Percentiles rank a stretch among this genome's conserved stretches.
Conservation (phyloP, 2,329 filamentous ascomycete species). For the Thelonectria rubi region DNA sequence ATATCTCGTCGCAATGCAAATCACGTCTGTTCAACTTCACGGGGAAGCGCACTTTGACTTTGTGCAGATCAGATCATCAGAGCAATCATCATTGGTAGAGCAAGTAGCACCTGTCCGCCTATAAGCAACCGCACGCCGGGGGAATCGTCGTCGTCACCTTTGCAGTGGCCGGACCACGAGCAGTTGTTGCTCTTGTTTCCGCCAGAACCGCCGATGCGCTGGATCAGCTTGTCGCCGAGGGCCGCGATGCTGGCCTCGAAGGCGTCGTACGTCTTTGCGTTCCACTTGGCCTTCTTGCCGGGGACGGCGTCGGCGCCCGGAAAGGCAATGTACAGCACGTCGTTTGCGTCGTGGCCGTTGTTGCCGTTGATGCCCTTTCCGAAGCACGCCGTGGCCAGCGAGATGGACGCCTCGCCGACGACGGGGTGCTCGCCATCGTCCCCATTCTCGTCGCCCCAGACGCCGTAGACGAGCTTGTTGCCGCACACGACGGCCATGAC, state of each 20-base stretch:
- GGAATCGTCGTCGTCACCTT: slow-evolving; percentile 21
- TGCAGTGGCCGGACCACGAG: slow-evolving; percentile 32
- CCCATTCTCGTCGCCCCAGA: slow-evolving; percentile 71
- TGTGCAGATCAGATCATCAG: slow-evolving; percentile 37
- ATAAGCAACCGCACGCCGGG: slow-evolving; percentile 15
- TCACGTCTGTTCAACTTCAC: background rate
- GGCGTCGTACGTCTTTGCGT: slow-evolving; percentile 55
- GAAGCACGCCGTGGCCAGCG: slow-evolving; percentile 66
- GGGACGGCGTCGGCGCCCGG: slow-evolving; percentile 64
- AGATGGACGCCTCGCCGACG: slow-evolving; percentile 66
- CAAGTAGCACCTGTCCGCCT: slow-evolving; percentile 35
- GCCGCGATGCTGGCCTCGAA: slow-evolving; percentile 63
- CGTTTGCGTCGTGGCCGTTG: slow-evolving; percentile 62
- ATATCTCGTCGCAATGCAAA: too few species aligned
- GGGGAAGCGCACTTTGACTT: slow-evolving; percentile 32
- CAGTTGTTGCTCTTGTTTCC: slow-evolving; percentile 18
- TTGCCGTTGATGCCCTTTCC: slow-evolving; percentile 62
- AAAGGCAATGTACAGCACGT: slow-evolving; percentile 72
- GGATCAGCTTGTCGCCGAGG: slow-evolving; percentile 62
- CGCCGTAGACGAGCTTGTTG: slow-evolving; percentile 62
- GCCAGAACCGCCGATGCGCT: slow-evolving; percentile 37
- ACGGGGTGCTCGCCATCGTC: slow-evolving; percentile 56
- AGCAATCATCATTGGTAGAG: slow-evolving; percentile 35
- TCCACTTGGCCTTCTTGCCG: slow-evolving; percentile 64
- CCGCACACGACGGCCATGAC: slow-evolving; percentile 65